phyloP scores from a whole-genome alignment of 768 basidiomycete genomes.

The Mycena capillaripes region DNA sequence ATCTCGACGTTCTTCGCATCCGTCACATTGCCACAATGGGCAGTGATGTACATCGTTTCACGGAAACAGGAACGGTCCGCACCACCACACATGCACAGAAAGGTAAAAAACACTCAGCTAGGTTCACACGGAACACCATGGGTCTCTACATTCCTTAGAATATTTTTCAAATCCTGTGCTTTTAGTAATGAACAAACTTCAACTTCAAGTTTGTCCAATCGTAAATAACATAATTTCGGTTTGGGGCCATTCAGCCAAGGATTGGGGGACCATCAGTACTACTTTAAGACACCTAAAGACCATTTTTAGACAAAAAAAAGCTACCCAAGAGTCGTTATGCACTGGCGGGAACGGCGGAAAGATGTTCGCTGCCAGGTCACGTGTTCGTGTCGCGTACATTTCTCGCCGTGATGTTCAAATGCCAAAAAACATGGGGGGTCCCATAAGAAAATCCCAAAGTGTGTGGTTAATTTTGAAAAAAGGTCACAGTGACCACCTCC shows the following conservation, averaged over 20 bases:
- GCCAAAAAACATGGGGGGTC: neutral
- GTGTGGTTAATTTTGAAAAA: neutral
- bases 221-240: too few species aligned
- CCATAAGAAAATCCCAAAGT: neutral
- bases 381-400: too few species aligned
- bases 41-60: neutral
- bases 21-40: neutral
- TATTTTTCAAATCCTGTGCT: neutral
- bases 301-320: too few species aligned
- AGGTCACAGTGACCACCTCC: neutral
- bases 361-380: too few species aligned
- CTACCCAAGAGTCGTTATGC: too few species aligned
- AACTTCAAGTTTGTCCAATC: neutral
- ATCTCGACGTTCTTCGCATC: neutral
- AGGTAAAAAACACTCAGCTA: neutral
- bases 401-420: neutral
- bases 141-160: neutral
- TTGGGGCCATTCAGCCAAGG: too few species aligned
- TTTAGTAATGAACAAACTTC: neutral
- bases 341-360: too few species aligned
- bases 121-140: conserved; percentile 4
- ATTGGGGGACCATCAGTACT: too few species aligned
- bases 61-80: neutral
- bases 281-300: too few species aligned
- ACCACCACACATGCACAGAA: neutral